phyloP scores from a whole-genome alignment of 176 grass and related monocot genomes.

The Musa itinerans region DNA sequence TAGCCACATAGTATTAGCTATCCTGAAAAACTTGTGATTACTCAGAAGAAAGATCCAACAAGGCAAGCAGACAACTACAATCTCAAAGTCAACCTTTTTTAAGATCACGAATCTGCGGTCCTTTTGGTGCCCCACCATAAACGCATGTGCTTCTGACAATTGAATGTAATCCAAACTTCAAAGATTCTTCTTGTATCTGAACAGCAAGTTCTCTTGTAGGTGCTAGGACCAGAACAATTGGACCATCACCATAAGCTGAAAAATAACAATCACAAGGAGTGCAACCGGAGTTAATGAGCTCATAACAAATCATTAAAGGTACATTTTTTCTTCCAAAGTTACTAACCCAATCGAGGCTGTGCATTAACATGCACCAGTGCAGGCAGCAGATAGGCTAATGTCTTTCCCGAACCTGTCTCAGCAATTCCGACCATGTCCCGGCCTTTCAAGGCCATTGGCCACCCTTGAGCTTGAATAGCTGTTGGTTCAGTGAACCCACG shows the following conservation, averaged over 20 bases:
- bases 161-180: conserved; percentile 78
- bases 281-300: background rate
- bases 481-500: conserved; percentile 79
- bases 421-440: conserved; percentile 92
- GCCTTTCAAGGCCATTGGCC: conserved; percentile 97
- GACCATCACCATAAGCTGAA: conserved; percentile 75
- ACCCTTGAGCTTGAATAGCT: conserved; percentile 88
- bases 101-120: conserved; percentile 88
- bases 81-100: conserved; percentile 52
- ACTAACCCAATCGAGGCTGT: conserved; percentile 81
- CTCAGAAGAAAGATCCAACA: background rate
- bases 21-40: background rate
- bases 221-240: conserved; percentile 79
- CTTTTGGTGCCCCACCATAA: conserved; percentile 89
- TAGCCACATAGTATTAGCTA: background rate
- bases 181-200: conserved; percentile 90
- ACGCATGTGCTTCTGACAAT: conserved; percentile 71
- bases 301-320: background rate
- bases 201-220: conserved; percentile 95
- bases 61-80: background rate
- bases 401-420: conserved; percentile 97
- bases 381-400: conserved; percentile 71
- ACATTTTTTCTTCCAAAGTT: background rate
- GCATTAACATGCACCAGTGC: conserved; percentile 84
- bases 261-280: conserved; percentile 10